Evolutionary conservation across 2,329 filamentous ascomycete species (phyloP).

Genomic region (Sporothrix protearum): DNA sequence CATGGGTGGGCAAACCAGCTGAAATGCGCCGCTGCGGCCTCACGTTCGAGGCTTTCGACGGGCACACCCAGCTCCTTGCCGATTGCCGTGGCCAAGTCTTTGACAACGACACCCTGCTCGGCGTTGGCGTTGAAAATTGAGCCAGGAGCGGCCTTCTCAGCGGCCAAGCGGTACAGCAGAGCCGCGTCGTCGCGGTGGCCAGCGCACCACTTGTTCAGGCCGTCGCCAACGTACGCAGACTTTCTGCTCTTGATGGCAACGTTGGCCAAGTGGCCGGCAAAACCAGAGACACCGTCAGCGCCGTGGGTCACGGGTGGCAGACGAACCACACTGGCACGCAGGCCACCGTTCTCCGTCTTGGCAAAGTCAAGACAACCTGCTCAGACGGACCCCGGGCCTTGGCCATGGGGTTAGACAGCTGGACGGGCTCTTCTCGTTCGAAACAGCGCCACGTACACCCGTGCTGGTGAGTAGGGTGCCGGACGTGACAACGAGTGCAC

Average conservation of each 20-base stretch:
- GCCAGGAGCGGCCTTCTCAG: slow-evolving; percentile 40
- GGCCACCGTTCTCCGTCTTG: slow-evolving; percentile 29
- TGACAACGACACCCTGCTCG: slow-evolving; percentile 37
- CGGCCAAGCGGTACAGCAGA: slow-evolving; percentile 35
- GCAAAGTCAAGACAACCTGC: slow-evolving; percentile 30
- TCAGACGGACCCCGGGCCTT: slow-evolving; percentile 30
- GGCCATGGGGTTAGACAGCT: slow-evolving; percentile 19
- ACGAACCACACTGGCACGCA: slow-evolving; percentile 38
- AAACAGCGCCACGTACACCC: slow-evolving; percentile 35
- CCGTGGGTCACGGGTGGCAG: slow-evolving; percentile 42
- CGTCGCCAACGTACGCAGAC: slow-evolving; percentile 38
- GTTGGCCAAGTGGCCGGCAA: slow-evolving; percentile 33
- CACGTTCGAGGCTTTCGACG: slow-evolving; percentile 31
- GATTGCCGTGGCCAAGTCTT: slow-evolving; percentile 38
- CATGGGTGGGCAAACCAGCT: slow-evolving; percentile 24
- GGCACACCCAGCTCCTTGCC: slow-evolving; percentile 37
- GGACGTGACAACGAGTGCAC: slow-evolving; percentile 36
- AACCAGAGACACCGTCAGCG: slow-evolving; percentile 33
- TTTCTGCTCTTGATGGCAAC: slow-evolving; percentile 34
- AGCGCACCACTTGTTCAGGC: slow-evolving; percentile 38
- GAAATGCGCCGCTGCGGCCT: slow-evolving; percentile 34
- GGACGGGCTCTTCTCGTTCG: slow-evolving; percentile 28
- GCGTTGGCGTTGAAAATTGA: slow-evolving; percentile 38
- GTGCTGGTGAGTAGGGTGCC: slow-evolving; percentile 34
- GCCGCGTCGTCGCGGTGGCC: slow-evolving; percentile 41